Percentiles rank a stretch among this genome's conserved stretches.
Evolutionary conservation across 1,284 basidiomycete genomes (phyloP).

Genomic region (Earliella scabrosa): DNA sequence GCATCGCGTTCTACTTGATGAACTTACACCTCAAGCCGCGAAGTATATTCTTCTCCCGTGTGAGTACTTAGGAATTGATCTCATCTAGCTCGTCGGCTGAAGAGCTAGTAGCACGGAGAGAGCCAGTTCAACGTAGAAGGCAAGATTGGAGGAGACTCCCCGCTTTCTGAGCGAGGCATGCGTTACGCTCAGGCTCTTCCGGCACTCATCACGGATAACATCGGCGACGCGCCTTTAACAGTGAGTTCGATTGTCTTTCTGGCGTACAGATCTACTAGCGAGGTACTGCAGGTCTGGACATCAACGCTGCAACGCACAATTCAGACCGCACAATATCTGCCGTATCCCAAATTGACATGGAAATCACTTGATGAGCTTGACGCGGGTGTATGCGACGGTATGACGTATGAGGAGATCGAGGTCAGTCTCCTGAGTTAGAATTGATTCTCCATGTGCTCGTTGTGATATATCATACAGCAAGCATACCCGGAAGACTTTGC

Average conservation of each 20-base stretch:
- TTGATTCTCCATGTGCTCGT: neutral
- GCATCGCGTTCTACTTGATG: constrained; percentile 99
- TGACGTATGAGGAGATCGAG: constrained; percentile 99
- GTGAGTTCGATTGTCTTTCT: constrained; percentile 45
- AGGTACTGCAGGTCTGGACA: constrained; percentile 83
- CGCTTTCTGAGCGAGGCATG: constrained; percentile 84
- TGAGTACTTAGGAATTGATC: too few species aligned
- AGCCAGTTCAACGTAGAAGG: constrained; percentile 97
- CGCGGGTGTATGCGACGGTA: constrained; percentile 98
- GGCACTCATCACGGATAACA: constrained; percentile 86
- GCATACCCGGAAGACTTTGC: constrained; percentile 98
- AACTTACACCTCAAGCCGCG: constrained; percentile 97
- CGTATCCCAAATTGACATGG: constrained; percentile 96
- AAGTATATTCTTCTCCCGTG: constrained; percentile 95
- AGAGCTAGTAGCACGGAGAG: constrained; percentile 84
- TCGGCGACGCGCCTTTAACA: constrained; percentile 88
- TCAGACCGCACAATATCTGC: constrained; percentile 85
- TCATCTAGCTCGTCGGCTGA: too few species aligned
- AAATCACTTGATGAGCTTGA: constrained; percentile 98
- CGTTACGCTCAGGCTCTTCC: constrained; percentile 89
- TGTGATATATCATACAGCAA: constrained; percentile 50
- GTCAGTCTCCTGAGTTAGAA: constrained; percentile 41
- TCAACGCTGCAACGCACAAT: constrained; percentile 93
- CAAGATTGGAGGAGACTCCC: constrained; percentile 96
- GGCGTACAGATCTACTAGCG: neutral